phyloP scores from a whole-genome alignment of 2,329 filamentous ascomycete species.

The Colletotrichum sp. region DNA sequence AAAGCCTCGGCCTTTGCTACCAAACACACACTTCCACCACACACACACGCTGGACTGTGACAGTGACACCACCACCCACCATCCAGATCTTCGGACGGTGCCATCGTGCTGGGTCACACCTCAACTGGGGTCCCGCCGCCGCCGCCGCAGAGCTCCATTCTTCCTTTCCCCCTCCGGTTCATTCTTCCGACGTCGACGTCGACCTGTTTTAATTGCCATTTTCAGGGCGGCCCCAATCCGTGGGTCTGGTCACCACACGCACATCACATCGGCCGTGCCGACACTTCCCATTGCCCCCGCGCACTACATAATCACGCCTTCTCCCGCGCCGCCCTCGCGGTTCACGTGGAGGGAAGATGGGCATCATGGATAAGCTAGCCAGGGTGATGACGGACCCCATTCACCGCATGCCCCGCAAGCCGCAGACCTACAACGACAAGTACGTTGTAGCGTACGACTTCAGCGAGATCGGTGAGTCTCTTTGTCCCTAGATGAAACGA shows the following conservation, averaged over 20 bases:
- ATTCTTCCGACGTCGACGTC: background rate
- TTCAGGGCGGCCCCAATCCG: background rate
- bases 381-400: slow-evolving; percentile 13
- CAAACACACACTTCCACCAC: background rate
- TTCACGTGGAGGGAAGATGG: slow-evolving; percentile 8
- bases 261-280: slow-evolving; percentile 14
- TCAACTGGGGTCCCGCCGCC: background rate
- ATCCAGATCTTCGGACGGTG: background rate
- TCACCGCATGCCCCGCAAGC: slow-evolving; percentile 2
- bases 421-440: slow-evolving; percentile 36
- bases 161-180: background rate
- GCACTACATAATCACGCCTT: slow-evolving; percentile 14
- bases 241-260: background rate
- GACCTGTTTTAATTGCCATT: background rate
- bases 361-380: slow-evolving; percentile 16
- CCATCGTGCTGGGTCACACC: slow-evolving; percentile 8
- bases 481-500: background rate
- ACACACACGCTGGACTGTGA: background rate
- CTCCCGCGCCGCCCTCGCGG: background rate
- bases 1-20: background rate
- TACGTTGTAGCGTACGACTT: slow-evolving; percentile 46
- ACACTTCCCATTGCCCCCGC: background rate
- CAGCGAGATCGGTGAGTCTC: slow-evolving; percentile 31
- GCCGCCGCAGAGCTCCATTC: background rate
- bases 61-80: background rate